Evolutionary conservation across 257 asterid species (phyloP).

Genomic region (Capsicum pubescens): DNA sequence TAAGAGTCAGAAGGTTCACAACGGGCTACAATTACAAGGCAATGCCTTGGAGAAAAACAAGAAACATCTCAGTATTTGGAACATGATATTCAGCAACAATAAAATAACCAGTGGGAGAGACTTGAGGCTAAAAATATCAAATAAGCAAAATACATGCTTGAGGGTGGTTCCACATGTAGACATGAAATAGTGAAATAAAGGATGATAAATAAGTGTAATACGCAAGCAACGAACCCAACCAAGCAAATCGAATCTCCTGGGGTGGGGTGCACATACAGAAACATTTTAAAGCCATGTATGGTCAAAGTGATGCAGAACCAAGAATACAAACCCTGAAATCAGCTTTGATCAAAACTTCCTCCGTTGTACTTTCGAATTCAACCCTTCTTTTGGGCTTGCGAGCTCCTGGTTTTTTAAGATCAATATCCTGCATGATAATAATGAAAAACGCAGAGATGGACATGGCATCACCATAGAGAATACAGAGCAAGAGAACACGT

Average conservation of each 20-base stretch:
- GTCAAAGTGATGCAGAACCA: slow-evolving; percentile 24
- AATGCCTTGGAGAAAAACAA: neutral
- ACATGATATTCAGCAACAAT: neutral
- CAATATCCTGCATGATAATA: slow-evolving; percentile 70
- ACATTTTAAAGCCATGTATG: neutral
- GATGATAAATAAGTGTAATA: too few relatives aligned
- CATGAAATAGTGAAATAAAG: too few relatives aligned
- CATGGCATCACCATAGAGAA: slow-evolving; percentile 31
- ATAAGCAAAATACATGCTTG: too few relatives aligned
- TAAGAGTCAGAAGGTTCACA: too few relatives aligned
- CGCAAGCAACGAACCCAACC: too few relatives aligned
- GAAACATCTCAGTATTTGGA: neutral
- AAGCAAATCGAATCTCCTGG: too few relatives aligned
- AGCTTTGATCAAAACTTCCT: slow-evolving; percentile 79
- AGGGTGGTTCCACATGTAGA: too few relatives aligned
- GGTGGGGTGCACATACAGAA: neutral
- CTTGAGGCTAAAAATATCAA: neutral
- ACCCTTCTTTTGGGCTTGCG: too few relatives aligned
- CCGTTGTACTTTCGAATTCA: slow-evolving; percentile 77
- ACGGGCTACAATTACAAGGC: neutral
- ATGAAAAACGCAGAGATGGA: slow-evolving; percentile 28
- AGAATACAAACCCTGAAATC: slow-evolving; percentile 86
- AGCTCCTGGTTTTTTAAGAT: slow-evolving; percentile 71
- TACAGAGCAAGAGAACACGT: neutral
- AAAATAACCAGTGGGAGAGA: neutral